phyloP scores from a whole-genome alignment of 202 grass and related monocot species.

The Panicum hallii region DNA sequence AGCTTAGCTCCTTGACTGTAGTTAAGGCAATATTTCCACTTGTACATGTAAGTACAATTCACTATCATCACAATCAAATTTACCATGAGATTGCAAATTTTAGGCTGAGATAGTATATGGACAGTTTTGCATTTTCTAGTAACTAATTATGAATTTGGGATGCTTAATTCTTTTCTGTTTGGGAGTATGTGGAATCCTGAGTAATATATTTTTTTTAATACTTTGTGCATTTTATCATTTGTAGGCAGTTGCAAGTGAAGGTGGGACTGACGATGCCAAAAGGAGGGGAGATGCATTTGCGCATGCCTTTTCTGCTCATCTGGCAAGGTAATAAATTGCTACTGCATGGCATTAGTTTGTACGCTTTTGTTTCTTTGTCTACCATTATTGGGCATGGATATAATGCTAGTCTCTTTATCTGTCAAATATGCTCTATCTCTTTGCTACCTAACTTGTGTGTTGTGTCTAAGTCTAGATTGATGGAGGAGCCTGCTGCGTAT shows the following conservation, averaged over 20 bases:
- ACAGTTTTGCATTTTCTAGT: neutral
- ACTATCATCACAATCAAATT: slow-evolving; percentile 3
- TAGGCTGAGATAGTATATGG: neutral
- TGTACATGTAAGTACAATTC: neutral
- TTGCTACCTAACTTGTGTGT: slow-evolving; percentile 44
- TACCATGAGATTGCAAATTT: slow-evolving; percentile 6
- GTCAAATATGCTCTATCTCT: slow-evolving; percentile 7
- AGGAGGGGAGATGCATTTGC: slow-evolving; percentile 94
- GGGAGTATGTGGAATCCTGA: neutral
- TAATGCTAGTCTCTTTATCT: neutral
- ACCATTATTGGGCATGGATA: neutral
- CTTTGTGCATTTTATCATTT: slow-evolving; percentile 39
- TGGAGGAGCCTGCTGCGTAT: slow-evolving; percentile 97
- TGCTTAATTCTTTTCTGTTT: slow-evolving; percentile 22
- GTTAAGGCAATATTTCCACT: slow-evolving; percentile 1
- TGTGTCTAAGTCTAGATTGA: slow-evolving; percentile 71
- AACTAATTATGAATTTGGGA: slow-evolving; percentile 6
- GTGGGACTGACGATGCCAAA: slow-evolving; percentile 95
- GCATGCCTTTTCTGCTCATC: slow-evolving; percentile 95
- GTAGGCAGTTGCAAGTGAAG: slow-evolving; percentile 99
- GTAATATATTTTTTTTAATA: slow-evolving; percentile 20
- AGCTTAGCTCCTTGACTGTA: slow-evolving; percentile 15
- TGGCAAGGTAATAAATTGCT: slow-evolving; percentile 72
- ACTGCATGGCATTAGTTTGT: slow-evolving; percentile 26
- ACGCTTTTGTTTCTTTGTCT: slow-evolving; percentile 16